phyloP scores from a whole-genome alignment of 495 filamentous ascomycete species.

The Jackrogersella multiformis region DNA sequence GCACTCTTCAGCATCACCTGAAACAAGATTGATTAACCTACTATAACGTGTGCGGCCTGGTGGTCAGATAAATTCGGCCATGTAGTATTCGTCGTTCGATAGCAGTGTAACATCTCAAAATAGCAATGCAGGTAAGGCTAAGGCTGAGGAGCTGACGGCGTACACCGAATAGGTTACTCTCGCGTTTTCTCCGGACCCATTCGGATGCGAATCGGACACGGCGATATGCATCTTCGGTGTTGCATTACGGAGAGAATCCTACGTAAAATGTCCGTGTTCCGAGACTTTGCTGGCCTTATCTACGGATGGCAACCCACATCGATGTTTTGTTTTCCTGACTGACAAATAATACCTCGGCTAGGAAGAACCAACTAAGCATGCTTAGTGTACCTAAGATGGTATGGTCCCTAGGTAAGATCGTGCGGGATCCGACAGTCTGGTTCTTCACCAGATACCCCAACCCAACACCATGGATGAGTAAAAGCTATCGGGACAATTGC shows the following conservation, averaged over 20 bases:
- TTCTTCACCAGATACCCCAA: slow-evolving; percentile 15
- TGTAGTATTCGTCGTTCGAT: slow-evolving; percentile 5
- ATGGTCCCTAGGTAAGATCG: too few species aligned
- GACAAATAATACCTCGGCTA: not conserved
- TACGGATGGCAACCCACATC: not conserved
- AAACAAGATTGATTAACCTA: slow-evolving; percentile 36
- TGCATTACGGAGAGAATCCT: not conserved
- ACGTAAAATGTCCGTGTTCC: not conserved
- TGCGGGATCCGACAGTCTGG: slow-evolving; percentile 37
- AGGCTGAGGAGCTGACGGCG: slow-evolving; percentile 34
- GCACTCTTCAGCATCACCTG: slow-evolving; percentile 32
- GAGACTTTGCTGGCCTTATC: not conserved
- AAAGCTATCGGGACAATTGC: slow-evolving; percentile 16
- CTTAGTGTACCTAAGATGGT: slow-evolving; percentile 19
- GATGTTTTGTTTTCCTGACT: not conserved
- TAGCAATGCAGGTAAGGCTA: slow-evolving; percentile 36
- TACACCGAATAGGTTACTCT: not conserved
- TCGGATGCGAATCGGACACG: slow-evolving; percentile 4
- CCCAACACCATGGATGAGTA: slow-evolving; percentile 29
- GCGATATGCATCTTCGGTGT: not conserved
- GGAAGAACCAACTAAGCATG: slow-evolving; percentile 10
- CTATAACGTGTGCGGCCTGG: slow-evolving; percentile 20
- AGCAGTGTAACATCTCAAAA: slow-evolving; percentile 32
- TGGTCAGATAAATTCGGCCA: slow-evolving; percentile 28
- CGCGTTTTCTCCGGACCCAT: not conserved